phyloP scores from a whole-genome alignment of 768 basidiomycete species.

The Mycena leptocephala region DNA sequence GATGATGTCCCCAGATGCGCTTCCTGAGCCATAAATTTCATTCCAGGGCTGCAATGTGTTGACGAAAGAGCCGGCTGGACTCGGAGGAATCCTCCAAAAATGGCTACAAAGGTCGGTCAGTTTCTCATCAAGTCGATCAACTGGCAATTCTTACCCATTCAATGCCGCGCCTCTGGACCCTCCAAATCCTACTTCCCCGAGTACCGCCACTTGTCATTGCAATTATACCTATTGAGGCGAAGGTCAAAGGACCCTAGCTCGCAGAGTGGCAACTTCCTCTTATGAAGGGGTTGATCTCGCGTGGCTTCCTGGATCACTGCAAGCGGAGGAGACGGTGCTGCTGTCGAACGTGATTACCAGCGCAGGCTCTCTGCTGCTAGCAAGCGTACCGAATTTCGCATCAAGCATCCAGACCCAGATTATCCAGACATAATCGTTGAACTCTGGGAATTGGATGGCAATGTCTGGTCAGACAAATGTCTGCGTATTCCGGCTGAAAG shows the following conservation, averaged over 20 bases:
- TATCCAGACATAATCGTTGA: neutral
- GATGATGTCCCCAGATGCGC: too few relatives aligned
- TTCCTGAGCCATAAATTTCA: too few relatives aligned
- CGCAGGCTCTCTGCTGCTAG: neutral
- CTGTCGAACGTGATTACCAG: conserved; percentile 16
- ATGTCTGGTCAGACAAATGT: too few relatives aligned
- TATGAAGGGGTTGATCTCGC: neutral
- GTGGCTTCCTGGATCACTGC: conserved; percentile 7
- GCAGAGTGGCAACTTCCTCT: neutral
- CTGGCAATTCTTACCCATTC: too few relatives aligned
- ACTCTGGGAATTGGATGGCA: conserved; percentile 2
- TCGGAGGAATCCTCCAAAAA: too few relatives aligned
- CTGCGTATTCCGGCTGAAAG: too few relatives aligned
- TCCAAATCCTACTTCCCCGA: conserved; percentile 44
- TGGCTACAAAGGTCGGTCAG: conserved; percentile 12
- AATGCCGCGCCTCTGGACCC: conserved; percentile 41
- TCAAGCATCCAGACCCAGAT: neutral
- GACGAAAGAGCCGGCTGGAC: too few relatives aligned
- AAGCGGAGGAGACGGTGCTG: conserved; percentile 1
- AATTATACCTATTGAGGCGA: neutral
- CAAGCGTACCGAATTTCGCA: neutral
- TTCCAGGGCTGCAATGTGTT: too few relatives aligned
- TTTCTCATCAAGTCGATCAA: too few relatives aligned
- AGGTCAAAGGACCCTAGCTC: conserved; percentile 1
- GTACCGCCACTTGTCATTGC: conserved; percentile 43